Conservation (phyloP, 768 basidiomycete species). For the Rhodosporidiobolus sp. region DNA sequence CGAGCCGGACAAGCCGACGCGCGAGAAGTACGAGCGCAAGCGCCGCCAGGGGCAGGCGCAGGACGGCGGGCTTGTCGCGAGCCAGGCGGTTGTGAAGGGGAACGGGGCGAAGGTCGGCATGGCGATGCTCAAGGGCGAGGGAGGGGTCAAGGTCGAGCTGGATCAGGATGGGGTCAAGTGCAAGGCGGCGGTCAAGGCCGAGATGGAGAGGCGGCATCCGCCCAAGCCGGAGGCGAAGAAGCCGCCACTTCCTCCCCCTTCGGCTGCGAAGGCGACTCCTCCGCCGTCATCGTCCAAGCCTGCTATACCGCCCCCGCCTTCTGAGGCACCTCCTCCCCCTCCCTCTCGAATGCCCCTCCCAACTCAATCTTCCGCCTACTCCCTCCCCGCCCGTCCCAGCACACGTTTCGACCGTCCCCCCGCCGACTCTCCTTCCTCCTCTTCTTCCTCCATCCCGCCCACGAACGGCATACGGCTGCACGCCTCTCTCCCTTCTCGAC, state of each 20-base stretch:
- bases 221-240: constrained; percentile 4
- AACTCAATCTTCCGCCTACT: constrained; percentile 39
- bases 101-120: constrained; percentile 63
- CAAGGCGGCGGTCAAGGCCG: constrained; percentile 64
- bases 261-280: background rate
- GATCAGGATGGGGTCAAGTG: constrained; percentile 70
- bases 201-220: constrained; percentile 45
- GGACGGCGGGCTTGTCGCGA: constrained; percentile 64
- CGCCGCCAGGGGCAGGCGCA: constrained; percentile 17
- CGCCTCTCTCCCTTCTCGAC: constrained; percentile 39
- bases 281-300: too few species aligned
- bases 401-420: constrained; percentile 35
- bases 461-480: too few species aligned
- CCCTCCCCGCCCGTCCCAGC: constrained; percentile 53
- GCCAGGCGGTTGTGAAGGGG: constrained; percentile 62
- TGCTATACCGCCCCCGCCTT: too few species aligned
- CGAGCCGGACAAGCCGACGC: constrained; percentile 14
- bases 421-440: constrained; percentile 29
- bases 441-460: too few species aligned
- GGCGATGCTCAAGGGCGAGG: constrained; percentile 47
- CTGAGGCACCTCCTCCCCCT: background rate
- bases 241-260: background rate
- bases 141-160: constrained; percentile 66
- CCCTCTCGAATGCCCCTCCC: constrained; percentile 14
- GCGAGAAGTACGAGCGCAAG: constrained; percentile 31